Conservation (phyloP, 2,329 filamentous ascomycete genomes). For the Fusarium verrucosum region DNA sequence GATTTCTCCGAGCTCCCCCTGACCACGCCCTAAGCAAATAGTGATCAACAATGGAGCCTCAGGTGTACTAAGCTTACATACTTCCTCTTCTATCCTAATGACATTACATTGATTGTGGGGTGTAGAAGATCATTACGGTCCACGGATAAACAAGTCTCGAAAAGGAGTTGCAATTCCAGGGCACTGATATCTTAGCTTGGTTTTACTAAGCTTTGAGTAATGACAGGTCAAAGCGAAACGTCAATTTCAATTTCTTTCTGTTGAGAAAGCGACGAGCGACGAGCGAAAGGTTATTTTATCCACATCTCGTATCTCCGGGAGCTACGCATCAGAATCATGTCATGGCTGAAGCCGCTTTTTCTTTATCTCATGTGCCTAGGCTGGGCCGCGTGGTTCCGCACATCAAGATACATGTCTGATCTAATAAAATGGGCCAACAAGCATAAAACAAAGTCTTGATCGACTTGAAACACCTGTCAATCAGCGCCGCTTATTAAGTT, state of each 20-base stretch:
- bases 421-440: background rate
- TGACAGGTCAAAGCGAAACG: constrained; percentile 4
- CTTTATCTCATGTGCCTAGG: background rate
- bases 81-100: constrained; percentile 15
- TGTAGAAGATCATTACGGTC: constrained; percentile 4
- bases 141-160: background rate
- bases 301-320: background rate
- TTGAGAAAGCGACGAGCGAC: background rate
- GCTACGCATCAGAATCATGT: background rate
- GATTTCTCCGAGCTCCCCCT: background rate
- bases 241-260: constrained; percentile 9
- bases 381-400: background rate
- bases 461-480: constrained; percentile 10
- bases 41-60: constrained; percentile 9
- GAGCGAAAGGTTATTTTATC: background rate
- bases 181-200: background rate
- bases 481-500: constrained; percentile 19
- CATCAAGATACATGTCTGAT: background rate
- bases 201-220: constrained; percentile 10
- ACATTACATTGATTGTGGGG: constrained; percentile 25
- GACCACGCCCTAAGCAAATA: constrained; percentile 2
- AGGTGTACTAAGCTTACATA: background rate
- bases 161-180: background rate
- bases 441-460: constrained; percentile 18
- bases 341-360: background rate